Base-by-base conservation (phyloP, 2,329 filamentous ascomycete genomes). In the Talaromyces sp. region DNA sequence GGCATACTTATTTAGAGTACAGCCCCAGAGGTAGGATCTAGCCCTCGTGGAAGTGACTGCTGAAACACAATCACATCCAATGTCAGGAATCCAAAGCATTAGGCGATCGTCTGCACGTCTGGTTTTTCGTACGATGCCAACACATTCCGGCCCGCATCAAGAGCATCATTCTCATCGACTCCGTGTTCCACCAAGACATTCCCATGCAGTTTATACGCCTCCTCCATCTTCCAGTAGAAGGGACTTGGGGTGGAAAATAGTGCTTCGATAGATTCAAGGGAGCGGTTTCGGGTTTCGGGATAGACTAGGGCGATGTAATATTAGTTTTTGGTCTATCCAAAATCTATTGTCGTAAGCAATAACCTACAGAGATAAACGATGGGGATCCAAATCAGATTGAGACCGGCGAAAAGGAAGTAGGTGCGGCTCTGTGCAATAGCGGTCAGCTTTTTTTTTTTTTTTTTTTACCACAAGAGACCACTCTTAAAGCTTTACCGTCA, bases 201-300 rank as follows among this genome's bases (percentile, higher is more conserved):
- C 1, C 73, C 69, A 53, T 71, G 68, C 48, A 68, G 60, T 15
- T 62, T 62, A 53, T 77, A 78, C 5, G 72, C 71, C 41, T 68
- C 62, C 60, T 78, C 75, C 77, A 80, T 80, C 21, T 76, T 69
- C 70, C 73, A 74, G 53, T 65, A 71, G 58, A 79, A 79, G 8
- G 77, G 72, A 60, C 74, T 79, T 13, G 71, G 61, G n/a, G 72
- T 75, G 2, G 77, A 76, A 65, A 82, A 82, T 40, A 82, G 70
- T 1, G 74, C 69, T 36, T 81, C 76, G 40, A 81, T 80, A 2
- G 77, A 79, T 61, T 82, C 80, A 3, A 82, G 70, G 5, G 78
- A 79, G n/a, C 79, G 72, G 50, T 73, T 70, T 2, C 73, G 67
- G 0, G 81, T 84, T 64, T 84, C 82, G 0, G 82, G 81, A 51